These are phyloP conservation scores for Phyllosticta ampelicida DNA, from an alignment of 2,329 filamentous ascomycete species.

Conservation along the genomic window DNA sequence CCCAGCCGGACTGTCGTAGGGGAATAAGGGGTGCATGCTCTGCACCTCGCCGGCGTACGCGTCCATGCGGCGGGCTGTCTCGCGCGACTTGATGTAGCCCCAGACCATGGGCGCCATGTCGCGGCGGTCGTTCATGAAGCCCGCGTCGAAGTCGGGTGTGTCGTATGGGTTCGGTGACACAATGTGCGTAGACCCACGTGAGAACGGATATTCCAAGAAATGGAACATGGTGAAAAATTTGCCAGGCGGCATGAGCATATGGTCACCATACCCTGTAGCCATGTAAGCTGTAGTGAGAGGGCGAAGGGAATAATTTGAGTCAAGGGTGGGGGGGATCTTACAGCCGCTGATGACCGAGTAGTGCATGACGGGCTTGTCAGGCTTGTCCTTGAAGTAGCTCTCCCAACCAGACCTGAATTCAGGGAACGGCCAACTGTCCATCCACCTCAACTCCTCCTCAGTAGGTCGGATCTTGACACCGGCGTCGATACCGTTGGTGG, in stretches of 20 bases:
- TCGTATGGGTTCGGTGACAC: conserved; percentile 62
- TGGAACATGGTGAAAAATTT: conserved; percentile 82
- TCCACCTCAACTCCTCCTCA: conserved; percentile 53
- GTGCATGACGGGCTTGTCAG: conserved; percentile 80
- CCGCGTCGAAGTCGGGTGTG: conserved; percentile 64
- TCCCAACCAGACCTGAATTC: conserved; percentile 69
- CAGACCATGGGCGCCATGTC: conserved; percentile 75
- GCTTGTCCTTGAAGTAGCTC: conserved; percentile 73
- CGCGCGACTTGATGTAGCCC: conserved; percentile 73
- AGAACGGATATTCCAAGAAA: conserved; percentile 70
- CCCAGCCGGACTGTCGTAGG: conserved; percentile 57
- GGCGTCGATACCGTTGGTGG: conserved; percentile 71
- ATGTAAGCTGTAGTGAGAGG: not conserved
- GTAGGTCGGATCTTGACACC: conserved; percentile 69
- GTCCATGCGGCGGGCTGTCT: conserved; percentile 68
- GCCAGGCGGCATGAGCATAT: conserved; percentile 55
- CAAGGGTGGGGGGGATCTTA: not conserved
- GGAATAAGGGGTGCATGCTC: conserved; percentile 58
- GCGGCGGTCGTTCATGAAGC: conserved; percentile 77
- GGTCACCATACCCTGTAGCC: conserved; percentile 32
- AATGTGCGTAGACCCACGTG: conserved; percentile 60
- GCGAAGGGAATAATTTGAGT: not conserved
- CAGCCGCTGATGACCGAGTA: conserved; percentile 58
- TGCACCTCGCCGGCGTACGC: conserved; percentile 63
- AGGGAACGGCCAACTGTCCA: conserved; percentile 62